phyloP scores from a whole-genome alignment of 2,329 filamentous ascomycete genomes.

The Calonectria fujianensis region DNA sequence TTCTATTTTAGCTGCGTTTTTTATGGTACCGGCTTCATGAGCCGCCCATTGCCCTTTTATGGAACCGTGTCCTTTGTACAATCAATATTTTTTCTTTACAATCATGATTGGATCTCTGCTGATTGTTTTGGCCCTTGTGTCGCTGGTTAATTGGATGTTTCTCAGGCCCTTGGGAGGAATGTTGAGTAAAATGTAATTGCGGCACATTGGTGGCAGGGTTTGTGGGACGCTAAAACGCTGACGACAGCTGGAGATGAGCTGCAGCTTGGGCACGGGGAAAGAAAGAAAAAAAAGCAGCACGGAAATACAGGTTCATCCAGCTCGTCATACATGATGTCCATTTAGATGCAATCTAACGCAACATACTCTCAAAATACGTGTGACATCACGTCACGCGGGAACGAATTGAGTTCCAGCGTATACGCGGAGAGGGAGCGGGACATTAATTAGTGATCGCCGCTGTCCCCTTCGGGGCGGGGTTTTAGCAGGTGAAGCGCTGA shows the following conservation, averaged over 20 bases:
- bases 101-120: neutral
- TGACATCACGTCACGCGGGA: constrained; percentile 9
- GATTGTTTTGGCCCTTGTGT: neutral
- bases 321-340: neutral
- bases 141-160: neutral
- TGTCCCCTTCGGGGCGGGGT: neutral
- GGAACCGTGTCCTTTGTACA: neutral
- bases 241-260: neutral
- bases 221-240: neutral
- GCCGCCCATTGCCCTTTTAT: neutral
- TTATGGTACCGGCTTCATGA: neutral
- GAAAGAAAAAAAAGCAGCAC: neutral
- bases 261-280: neutral
- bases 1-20: neutral
- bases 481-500: constrained; percentile 20
- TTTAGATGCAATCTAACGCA: neutral
- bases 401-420: constrained; percentile 37
- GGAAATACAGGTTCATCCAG: neutral
- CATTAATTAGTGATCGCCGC: constrained; percentile 13
- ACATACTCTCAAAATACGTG: neutral
- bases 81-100: neutral
- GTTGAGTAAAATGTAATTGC: neutral
- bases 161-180: neutral
- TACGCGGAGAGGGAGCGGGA: constrained; percentile 24
- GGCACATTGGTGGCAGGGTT: neutral